phyloP scores from a whole-genome alignment of 495 filamentous ascomycete genomes.

The Hyaloscypha hepaticicola region DNA sequence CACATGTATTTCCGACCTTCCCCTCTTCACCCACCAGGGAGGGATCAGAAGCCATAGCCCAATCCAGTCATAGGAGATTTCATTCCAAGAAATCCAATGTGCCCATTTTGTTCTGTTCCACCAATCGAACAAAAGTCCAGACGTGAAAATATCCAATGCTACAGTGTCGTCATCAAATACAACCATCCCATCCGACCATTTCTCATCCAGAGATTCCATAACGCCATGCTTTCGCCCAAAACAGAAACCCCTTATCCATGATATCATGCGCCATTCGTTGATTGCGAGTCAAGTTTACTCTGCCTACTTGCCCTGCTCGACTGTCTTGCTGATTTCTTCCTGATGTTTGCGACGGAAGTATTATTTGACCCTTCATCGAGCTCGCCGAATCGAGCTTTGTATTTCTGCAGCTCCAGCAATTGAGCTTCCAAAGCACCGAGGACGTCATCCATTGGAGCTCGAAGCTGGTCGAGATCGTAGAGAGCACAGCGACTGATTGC shows the following conservation, averaged over 20 bases:
- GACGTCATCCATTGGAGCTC: slow-evolving; percentile 49
- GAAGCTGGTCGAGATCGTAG: slow-evolving; percentile 43
- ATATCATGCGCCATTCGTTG: neutral
- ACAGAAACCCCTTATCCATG: neutral
- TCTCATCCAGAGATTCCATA: neutral
- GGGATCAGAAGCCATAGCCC: neutral
- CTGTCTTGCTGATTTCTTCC: neutral
- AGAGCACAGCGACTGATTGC: slow-evolving; percentile 43
- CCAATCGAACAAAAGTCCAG: neutral
- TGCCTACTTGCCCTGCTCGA: neutral
- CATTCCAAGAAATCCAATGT: neutral
- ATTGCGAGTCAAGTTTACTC: neutral
- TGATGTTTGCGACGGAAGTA: neutral
- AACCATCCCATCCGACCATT: neutral
- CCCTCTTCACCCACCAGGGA: neutral
- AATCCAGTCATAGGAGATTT: neutral
- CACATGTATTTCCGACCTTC: neutral
- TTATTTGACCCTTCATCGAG: neutral
- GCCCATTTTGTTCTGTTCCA: neutral
- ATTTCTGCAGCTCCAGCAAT: slow-evolving; percentile 46
- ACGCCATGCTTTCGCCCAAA: neutral
- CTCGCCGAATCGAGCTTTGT: slow-evolving; percentile 46
- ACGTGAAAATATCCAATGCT: neutral
- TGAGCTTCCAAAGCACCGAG: slow-evolving; percentile 43
- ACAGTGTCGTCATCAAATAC: neutral